A percentile compares a stretch with the other conserved stretches of the same genome.
phyloP scores from a whole-genome alignment of 2,329 filamentous ascomycete genomes.

The Aspergillus sp. region DNA sequence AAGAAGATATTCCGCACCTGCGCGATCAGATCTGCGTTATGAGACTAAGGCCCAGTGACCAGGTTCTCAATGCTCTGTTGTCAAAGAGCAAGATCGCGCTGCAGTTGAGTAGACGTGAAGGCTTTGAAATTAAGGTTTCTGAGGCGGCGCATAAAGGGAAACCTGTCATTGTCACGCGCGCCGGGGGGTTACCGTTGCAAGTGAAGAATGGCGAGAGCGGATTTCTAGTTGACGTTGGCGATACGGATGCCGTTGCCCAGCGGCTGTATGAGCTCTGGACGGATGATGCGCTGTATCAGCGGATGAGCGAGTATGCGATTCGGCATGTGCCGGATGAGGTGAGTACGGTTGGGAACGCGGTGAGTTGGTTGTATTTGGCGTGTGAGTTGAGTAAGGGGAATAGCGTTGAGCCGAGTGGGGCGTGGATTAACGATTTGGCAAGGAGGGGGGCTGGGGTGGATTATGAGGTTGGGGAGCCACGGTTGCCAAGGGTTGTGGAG shows the following conservation, averaged over 20 bases:
- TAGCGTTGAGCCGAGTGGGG: conserved; percentile 51
- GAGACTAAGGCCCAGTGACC: conserved; percentile 70
- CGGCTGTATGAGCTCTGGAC: conserved; percentile 62
- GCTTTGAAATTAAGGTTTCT: conserved; percentile 81
- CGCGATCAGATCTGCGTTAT: conserved; percentile 63
- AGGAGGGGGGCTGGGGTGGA: conserved; percentile 56
- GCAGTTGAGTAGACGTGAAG: conserved; percentile 73
- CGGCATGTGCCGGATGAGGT: conserved; percentile 72
- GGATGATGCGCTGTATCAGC: conserved; percentile 56
- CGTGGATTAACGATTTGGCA: conserved; percentile 70
- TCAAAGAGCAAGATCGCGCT: conserved; percentile 66
- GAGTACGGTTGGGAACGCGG: conserved; percentile 69
- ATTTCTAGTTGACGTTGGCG: conserved; percentile 65
- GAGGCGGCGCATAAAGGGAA: conserved; percentile 75
- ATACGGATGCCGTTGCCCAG: conserved; percentile 61
- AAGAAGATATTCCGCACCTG: conserved; percentile 57
- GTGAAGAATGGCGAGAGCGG: conserved; percentile 65
- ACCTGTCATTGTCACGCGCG: conserved; percentile 66
- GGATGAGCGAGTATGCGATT: conserved; percentile 59
- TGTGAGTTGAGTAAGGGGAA: conserved; percentile 56
- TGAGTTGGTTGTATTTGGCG: conserved; percentile 72
- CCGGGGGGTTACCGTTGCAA: conserved; percentile 76
- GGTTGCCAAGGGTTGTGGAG: conserved; percentile 39
- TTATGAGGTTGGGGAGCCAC: conserved; percentile 55
- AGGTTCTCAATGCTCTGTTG: conserved; percentile 70